phyloP scores from a whole-genome alignment of 495 filamentous ascomycete species.

The Bryoglossum gracile region DNA sequence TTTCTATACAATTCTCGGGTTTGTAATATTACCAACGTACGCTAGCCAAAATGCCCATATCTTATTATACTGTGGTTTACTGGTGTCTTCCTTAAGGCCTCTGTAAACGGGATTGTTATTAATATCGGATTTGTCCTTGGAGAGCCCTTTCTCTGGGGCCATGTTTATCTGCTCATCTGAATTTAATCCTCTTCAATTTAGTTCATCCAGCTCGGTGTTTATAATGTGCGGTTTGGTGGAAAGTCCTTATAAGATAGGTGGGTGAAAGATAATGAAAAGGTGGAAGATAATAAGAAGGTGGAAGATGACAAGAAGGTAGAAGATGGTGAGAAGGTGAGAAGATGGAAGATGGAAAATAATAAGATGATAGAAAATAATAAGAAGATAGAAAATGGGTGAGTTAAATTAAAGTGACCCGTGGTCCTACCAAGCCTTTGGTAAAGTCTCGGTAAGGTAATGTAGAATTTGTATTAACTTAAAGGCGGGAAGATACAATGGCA shows the following conservation, averaged over 20 bases:
- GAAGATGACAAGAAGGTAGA: no score
- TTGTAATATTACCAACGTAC: constrained; percentile 3
- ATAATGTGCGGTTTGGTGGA: not conserved
- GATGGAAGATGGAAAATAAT: not conserved
- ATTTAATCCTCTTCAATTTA: constrained; percentile 6
- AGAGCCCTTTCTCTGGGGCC: constrained; percentile 11
- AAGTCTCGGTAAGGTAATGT: no score
- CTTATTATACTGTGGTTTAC: not conserved
- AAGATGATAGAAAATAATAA: not conserved
- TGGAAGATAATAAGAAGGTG: constrained; percentile 8
- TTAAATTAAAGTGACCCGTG: not conserved
- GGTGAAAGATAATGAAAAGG: not conserved
- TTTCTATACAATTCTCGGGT: not conserved
- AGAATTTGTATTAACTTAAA: no score
- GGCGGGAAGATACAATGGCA: no score
- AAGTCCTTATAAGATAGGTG: constrained; percentile 4
- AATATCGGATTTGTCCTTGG: constrained; percentile 14
- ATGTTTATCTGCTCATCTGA: constrained; percentile 10
- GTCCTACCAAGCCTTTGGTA: not conserved
- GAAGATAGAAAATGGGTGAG: not conserved
- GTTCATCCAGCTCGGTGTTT: not conserved
- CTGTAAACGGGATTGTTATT: constrained; percentile 15
- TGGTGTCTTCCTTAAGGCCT: constrained; percentile 10
- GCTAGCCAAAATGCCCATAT: constrained; percentile 1
- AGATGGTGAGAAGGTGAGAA: constrained; percentile 3